Evolutionary conservation across 2,329 filamentous ascomycete genomes (phyloP), one percentile per base, ranked within the genome.

Genomic region (Monascus ruber): DNA sequence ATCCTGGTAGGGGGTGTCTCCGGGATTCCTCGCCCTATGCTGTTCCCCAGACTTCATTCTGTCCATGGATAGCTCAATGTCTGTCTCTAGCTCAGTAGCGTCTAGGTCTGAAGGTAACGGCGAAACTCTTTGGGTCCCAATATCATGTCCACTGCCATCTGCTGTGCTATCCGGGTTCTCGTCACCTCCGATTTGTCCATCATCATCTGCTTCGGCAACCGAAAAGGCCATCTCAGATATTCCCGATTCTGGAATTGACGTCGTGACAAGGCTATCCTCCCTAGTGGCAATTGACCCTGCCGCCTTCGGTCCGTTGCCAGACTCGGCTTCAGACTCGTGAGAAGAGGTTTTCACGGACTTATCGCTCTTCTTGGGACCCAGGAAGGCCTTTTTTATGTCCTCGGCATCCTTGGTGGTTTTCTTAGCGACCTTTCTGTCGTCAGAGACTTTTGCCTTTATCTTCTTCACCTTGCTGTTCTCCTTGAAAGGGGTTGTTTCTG

Each of bases 171-270:
- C 83, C 60, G 85, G 86, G 68, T 88, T 84, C 64, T 88, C 84
- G 64, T 86, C 83, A 52, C 81, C 82, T 58, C 85, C 83, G 49
- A 79, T 85, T 65, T 85, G 83, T 60, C 83, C 78, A 62, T 86
- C 36, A 11, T 47, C 42, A 10, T 51, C 46, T 25, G 5, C 24
- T 6, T 38, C 38, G 6, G 29, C 25, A 9, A 38, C 34, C 33
- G 36, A 24, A 10, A 38, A 34, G 6, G 27, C 36, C 17, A 33
- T 32, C 6, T 42, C 39, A 17, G 44, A 33, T 28, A 33, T 29
- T 6, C 40, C 35, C 25, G 37, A 34, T 10, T 41, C 43, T 33
- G 36, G 28, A 2, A 10, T 6, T 29, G 28, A 10, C 6, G 28
- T 29, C 6, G 28, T 29, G 28, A 6, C 28, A 6, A 10, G 3